Percentiles rank a stretch among this genome's conserved stretches.
Conservation (phyloP, 805 yeast species). For the Starmerella apicola region DNA sequence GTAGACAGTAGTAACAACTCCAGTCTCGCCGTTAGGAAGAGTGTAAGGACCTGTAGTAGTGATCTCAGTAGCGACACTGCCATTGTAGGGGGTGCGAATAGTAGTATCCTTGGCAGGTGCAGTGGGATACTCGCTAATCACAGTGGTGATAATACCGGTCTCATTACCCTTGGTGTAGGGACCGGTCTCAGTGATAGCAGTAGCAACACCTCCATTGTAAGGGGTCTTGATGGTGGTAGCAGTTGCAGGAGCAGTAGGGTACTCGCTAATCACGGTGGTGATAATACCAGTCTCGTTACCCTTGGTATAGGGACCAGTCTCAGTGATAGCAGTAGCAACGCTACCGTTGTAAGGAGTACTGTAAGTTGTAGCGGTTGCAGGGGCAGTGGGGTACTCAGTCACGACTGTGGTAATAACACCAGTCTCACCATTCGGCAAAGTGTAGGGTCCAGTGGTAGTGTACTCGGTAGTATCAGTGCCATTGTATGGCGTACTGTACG, state of each 20-base stretch:
- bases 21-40: slow-evolving; percentile 2
- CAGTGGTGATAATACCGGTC: neutral
- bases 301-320: slow-evolving; percentile 2
- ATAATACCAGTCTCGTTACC: neutral
- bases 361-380: neutral
- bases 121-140: slow-evolving; percentile 1
- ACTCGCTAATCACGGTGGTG: neutral
- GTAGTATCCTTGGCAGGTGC: neutral
- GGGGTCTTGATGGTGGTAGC: neutral
- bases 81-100: neutral
- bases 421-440: neutral
- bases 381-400: slow-evolving; percentile 7
- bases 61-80: neutral
- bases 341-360: neutral
- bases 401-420: neutral
- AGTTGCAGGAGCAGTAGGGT: slow-evolving; percentile 2
- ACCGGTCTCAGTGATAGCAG: neutral
- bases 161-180: neutral
- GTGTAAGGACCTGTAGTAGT: neutral
- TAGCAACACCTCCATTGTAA: neutral
- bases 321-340: neutral
- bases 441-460: slow-evolving; percentile 1
- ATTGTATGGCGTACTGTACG: neutral
- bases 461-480: neutral
- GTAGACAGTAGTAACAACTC: slow-evolving; percentile 1